Base-by-base conservation (phyloP, 2,329 filamentous ascomycete species). In the Davidsoniella virescens region DNA sequence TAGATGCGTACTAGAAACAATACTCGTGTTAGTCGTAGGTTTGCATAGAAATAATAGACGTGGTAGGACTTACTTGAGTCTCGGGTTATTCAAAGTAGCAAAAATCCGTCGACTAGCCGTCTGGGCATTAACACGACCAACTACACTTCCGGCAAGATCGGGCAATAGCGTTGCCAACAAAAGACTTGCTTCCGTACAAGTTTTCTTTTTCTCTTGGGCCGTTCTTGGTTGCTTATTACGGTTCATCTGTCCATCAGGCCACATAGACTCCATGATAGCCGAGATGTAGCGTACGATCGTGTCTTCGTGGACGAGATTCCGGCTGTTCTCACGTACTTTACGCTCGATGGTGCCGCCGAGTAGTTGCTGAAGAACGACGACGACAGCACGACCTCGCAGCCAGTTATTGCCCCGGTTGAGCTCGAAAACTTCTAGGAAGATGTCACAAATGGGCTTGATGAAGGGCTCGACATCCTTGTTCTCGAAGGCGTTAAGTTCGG, bases 381-480 rank as follows among this genome's bases (percentile, higher is more conserved):
- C 90, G 1, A 96, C 92, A 0, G 92, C 92, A 18, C 92, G 80
- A 1, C 92, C 93, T 39, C 93, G 84, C 3, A 98, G 77, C 93
- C 92, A 98, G 64, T 94, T 96, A 65, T 93, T 95, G 39, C 90
- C 88, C 54, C 83, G 81, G 63, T 95, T 94, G 38, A 98, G 74
- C 60, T 94, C 88, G 60, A 98, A 98, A 0, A 87, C 78, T 62
- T 98, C 92, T 14, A 98, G 75, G 65, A 98, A 98, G 54, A 98
- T 81, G 63, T 98, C 92, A 64, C 88, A 95, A 54, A 98, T 95
- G 3, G 92, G 93, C 62, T 95, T 98, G 59, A 98, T 92, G 60
- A 98, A 96, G 1, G 92, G 92, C 61, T 94, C 87, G 2, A 87
- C 71, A 58, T 94, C 87, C 59, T 80, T 82, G 61, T 85, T 82